phyloP scores from a whole-genome alignment of 352 stramenopile genomes.

The Phytophthora syringae region DNA sequence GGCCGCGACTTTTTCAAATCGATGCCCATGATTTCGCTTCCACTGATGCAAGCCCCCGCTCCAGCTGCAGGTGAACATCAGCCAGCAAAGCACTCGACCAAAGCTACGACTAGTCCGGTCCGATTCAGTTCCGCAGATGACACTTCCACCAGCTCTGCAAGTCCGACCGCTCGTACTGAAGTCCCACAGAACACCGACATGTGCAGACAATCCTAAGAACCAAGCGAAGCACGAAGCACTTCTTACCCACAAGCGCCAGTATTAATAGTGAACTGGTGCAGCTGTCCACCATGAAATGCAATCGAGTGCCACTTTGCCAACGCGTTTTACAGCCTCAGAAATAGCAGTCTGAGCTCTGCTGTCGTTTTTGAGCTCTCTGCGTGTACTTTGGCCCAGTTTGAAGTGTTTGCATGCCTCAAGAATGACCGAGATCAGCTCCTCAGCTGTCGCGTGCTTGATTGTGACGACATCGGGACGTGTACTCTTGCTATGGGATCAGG shows the following conservation, averaged over 20 bases:
- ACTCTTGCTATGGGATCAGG: conserved; percentile 55
- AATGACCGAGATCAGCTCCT: conserved; percentile 21
- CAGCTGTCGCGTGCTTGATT: conserved; percentile 49
- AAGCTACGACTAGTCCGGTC: conserved; percentile 14
- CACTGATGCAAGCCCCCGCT: conserved; percentile 36
- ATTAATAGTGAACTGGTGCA: conserved; percentile 1
- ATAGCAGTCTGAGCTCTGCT: conserved; percentile 20
- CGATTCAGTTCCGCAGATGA: conserved; percentile 30
- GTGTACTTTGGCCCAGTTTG: background rate
- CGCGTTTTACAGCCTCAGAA: conserved; percentile 19
- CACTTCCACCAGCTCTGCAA: conserved; percentile 35
- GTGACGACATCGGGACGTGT: conserved; percentile 55
- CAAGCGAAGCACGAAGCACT: too few relatives aligned
- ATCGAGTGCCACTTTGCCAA: conserved; percentile 8
- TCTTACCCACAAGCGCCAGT: too few relatives aligned
- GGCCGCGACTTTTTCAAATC: conserved; percentile 54
- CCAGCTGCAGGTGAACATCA: conserved; percentile 25
- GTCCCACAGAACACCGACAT: conserved; percentile 21
- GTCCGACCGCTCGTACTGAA: conserved; percentile 19
- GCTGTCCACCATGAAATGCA: conserved; percentile 18
- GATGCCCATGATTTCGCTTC: conserved; percentile 42
- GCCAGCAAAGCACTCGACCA: conserved; percentile 12
- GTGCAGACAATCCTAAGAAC: conserved; percentile 32
- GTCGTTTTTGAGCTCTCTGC: background rate
- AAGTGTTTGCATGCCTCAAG: background rate